Evolutionary conservation across 495 filamentous ascomycete species (phyloP), one percentile per base, ranked within the genome.

Genomic region (Hypoxylon crocopeplum): DNA sequence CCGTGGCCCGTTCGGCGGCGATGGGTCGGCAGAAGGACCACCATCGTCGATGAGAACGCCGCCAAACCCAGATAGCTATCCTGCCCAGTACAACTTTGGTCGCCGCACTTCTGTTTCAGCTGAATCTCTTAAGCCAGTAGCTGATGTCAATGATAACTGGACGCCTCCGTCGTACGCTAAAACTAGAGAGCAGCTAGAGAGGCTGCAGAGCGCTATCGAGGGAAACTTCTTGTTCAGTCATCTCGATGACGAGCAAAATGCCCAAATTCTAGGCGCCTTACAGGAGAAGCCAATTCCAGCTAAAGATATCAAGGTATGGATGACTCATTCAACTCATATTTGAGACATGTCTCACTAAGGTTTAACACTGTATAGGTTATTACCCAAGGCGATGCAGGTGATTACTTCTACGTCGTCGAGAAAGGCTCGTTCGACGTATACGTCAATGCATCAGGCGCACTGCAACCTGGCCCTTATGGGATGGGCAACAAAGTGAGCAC

Each of bases 321-420:
- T n/a, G n/a, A 3, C 37, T 27, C 15, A 25, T 40, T 34, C n/a
- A 5, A 41, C 6, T 15, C n/a, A n/a, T 32, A 5, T 11, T 25
- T 8, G 6, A 7, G n/a, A 16, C 6, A 13, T 22, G 20, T 13
- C 8, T 47, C 32, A 22, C 11, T 53, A 47, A 29, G 13, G 20
- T 4, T 62, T 71, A 48, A 72, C 58, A 20, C 5, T n/a, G 17
- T 47, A 37, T 64, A 86, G 77, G 91, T 98, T 49, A 97, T 98
- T 66, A 89, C 86, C 17, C 94, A 98, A 79, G 94, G 94, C 19
- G 94, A 98, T 67, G 88, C 91, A 0, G 94, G 94, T 15, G 94
- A 98, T 69, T 98, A 90, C 79, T 98, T 98, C 75, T 98, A 98
- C 70, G 87, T 98, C 38, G 92, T 98, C 51, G 94, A 98, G 72